A percentile compares a stretch with the other conserved stretches of the same genome.
These are phyloP conservation scores for Fusarium sp. DNA, from an alignment of 2,329 filamentous ascomycete genomes.

Conservation along the genomic window DNA sequence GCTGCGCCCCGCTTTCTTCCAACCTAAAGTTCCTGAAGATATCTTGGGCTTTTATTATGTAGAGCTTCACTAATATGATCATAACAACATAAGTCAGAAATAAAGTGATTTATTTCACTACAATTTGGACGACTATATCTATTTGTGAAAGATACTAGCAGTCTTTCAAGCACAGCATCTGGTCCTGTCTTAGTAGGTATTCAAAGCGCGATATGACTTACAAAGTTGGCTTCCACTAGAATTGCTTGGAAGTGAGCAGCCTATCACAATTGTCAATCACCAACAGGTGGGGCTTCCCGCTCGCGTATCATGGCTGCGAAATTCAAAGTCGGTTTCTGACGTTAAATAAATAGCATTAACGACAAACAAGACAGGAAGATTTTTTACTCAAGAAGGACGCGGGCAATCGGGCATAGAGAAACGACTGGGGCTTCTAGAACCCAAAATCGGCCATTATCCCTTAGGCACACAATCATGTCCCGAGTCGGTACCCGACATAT, in stretches of 20 bases:
- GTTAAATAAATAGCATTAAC: constrained; percentile 5
- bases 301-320: constrained; percentile 18
- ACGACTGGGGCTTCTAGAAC: background rate
- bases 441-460: background rate
- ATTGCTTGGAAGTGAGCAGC: background rate
- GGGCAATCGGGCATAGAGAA: background rate
- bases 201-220: background rate
- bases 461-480: constrained; percentile 48
- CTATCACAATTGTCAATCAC: constrained; percentile 9
- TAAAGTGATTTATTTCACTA: background rate
- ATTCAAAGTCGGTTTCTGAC: constrained; percentile 16
- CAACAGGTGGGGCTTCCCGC: constrained; percentile 16
- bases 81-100: background rate
- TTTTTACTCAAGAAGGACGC: constrained; percentile 1
- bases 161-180: background rate
- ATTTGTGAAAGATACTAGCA: background rate
- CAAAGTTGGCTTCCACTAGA: background rate
- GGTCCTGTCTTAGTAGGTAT: background rate
- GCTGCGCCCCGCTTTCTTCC: constrained; percentile 31
- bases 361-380: background rate
- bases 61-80: background rate
- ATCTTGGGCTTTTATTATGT: background rate
- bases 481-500: constrained; percentile 46
- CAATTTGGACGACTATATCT: background rate
- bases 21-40: constrained; percentile 16